Evolutionary conservation across 768 basidiomycete genomes (phyloP), one percentile per base, ranked within the genome.

Genomic region (Leccinum uliginosum): DNA sequence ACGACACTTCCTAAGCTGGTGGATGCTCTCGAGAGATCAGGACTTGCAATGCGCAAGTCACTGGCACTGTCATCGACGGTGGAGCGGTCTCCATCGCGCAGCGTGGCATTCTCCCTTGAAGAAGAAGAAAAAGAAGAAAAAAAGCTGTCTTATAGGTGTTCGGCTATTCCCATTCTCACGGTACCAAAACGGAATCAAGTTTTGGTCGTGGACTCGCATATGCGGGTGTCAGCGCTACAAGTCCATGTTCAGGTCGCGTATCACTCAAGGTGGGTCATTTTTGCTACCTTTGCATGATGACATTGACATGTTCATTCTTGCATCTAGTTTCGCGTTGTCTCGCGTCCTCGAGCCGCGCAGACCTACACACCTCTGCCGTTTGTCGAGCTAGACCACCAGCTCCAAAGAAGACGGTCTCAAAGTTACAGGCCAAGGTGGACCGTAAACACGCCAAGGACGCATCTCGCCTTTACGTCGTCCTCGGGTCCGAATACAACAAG

Each of bases 1-100:
- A 76, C 82, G 78, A 83, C 82, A 83, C 81, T 83, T 83, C 82
- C 82, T 83, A 83, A 65, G 77, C 82, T 83, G 82, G 73, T 69
- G 52, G 49, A 66, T 72, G 14, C 57, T 83, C 78, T 82, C 66
- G 80, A 80, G 80, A 82, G 78, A 70, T 70, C 76, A 82, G 80
- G 73, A 80, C 76, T 76, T 69, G 66, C 53, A 65, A 63, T 71
- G n/a, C 26, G 71, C 29, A 64, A 77, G 76, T 81, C 78, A 79
- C 82, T 83, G 82, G 82, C 82, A 83, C 82, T 83, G 82, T 76
- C 75, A 71, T 75, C 82, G 76, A 82, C 70, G 80, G 82, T 83
- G 58, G 72, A 69, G 65, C 21, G 58, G 56, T 66, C 75, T 70
- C 73, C 82, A 76, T 78, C 82, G 82, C 71, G 76, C 82, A 83